Percentiles rank a stretch among this genome's conserved stretches.
These are phyloP conservation scores for Chrysosporium queenslandicum DNA, from an alignment of 2,329 filamentous ascomycete species.

Conservation along the genomic window DNA sequence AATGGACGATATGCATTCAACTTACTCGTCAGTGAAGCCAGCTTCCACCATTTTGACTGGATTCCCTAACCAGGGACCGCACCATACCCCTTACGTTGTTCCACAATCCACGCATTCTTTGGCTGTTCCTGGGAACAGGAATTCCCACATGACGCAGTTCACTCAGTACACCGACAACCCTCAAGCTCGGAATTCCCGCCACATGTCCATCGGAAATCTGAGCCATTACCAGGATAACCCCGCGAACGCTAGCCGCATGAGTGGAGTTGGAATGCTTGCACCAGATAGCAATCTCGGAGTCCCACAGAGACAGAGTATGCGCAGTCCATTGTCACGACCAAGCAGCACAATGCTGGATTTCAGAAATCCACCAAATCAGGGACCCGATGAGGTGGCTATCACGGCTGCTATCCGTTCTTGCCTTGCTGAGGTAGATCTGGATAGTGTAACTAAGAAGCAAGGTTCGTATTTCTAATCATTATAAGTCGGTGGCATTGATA, in stretches of 20 bases:
- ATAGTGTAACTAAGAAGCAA: conserved; percentile 98
- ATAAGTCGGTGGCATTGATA: background rate
- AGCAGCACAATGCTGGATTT: conserved; percentile 49
- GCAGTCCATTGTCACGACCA: conserved; percentile 47
- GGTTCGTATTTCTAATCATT: conserved; percentile 33
- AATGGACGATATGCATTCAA: conserved; percentile 95
- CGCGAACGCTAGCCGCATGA: conserved; percentile 36
- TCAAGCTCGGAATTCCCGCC: conserved; percentile 38
- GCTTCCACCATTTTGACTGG: conserved; percentile 78
- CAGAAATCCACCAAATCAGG: conserved; percentile 44
- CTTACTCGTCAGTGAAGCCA: conserved; percentile 85
- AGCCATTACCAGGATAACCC: conserved; percentile 38
- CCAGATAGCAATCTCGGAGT: conserved; percentile 37
- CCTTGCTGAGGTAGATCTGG: conserved; percentile 78
- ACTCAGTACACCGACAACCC: conserved; percentile 55
- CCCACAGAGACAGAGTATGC: conserved; percentile 28
- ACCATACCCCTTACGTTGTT: conserved; percentile 58
- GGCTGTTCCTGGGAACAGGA: conserved; percentile 43
- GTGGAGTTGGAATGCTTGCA: conserved; percentile 36
- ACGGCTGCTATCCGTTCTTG: conserved; percentile 75
- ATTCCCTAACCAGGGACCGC: conserved; percentile 56
- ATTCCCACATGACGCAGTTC: conserved; percentile 61
- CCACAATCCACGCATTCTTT: conserved; percentile 65
- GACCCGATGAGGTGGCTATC: conserved; percentile 70
- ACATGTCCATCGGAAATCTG: conserved; percentile 52